Evolutionary conservation across 257 asterid genomes (phyloP), one percentile per base, ranked within the genome.

Genomic region (Forsythia suspensa): DNA sequence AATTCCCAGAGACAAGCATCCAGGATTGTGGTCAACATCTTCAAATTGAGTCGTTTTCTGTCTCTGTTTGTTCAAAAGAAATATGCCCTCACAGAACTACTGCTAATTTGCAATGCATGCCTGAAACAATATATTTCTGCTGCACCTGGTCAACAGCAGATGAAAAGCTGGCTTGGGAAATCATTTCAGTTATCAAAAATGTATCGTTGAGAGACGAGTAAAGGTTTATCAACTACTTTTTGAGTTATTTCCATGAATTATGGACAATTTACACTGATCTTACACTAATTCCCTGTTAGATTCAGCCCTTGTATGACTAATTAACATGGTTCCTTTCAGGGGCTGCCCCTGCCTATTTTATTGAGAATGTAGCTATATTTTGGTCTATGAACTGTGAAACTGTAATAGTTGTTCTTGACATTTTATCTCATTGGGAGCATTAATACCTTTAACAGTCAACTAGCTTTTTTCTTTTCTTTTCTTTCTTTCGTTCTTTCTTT

Each of bases 121-220:
- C 76, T 40, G 80, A 84, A 34, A 38, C 81, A 0, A 66, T 80
- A 11, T 77, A 82, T 78, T 85, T 88, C 55, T 90, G 95, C 76
- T 91, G 94, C 87, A 65, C 52, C 55, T 92, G 97, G 95, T 85
- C 88, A 6, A 65, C 61, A 65, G 80, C 69, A n/a, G 97, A 91
- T 42, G 88, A 90, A 77, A 86, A 87, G 57, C 73, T 88, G 79
- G 96, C 88, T 80, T 87, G 94, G 93, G 87, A 79, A 75, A 78
- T 87, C 74, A 77, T 89, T 76, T 84, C 90, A 43, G 18, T 48
- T 52, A 81, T 92, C 76, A 83, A 88, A 85, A 79, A 77, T 52
- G 57, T 86, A 75, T 73, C 43, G 75, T 73, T 51, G 74, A 71
- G n/a, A 44, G 67, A 41, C 12, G 7, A 8, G 36, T 78, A 24